Conservation (phyloP, 2,329 filamentous ascomycete genomes). For the Parastagonospora nodorum region DNA sequence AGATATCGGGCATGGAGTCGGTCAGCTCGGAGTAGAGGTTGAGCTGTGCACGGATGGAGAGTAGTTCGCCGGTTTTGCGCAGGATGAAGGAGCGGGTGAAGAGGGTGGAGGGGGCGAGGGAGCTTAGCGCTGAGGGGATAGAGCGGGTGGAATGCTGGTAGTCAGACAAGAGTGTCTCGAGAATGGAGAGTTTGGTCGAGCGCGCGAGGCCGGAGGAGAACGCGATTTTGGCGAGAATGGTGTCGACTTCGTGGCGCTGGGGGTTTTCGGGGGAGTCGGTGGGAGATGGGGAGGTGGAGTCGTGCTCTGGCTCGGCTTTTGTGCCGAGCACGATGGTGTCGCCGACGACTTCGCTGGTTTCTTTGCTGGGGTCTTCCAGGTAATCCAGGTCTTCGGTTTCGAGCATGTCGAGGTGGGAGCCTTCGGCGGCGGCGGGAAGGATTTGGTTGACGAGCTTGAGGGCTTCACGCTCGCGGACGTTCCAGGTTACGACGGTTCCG, state of each 20-base stretch:
- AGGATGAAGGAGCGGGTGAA: slow-evolving; percentile 80
- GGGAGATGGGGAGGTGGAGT: not conserved
- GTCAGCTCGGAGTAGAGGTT: slow-evolving; percentile 98
- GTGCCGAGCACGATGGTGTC: slow-evolving; percentile 91
- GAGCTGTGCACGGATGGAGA: slow-evolving; percentile 86
- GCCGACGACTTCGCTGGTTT: slow-evolving; percentile 78
- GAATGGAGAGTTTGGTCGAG: slow-evolving; percentile 89
- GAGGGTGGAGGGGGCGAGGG: slow-evolving; percentile 61
- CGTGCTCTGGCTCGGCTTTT: slow-evolving; percentile 49
- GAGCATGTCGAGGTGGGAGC: slow-evolving; percentile 70
- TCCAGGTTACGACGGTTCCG: slow-evolving; percentile 92
- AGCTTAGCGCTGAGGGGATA: slow-evolving; percentile 79
- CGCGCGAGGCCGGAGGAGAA: slow-evolving; percentile 93
- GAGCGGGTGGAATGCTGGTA: slow-evolving; percentile 87
- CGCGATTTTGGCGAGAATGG: slow-evolving; percentile 88
- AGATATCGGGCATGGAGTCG: slow-evolving; percentile 91
- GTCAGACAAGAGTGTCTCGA: slow-evolving; percentile 79
- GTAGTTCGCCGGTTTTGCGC: slow-evolving; percentile 89
- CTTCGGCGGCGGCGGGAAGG: slow-evolving; percentile 75
- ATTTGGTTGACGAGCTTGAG: slow-evolving; percentile 60
- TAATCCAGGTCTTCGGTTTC: slow-evolving; percentile 94
- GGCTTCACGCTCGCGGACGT: slow-evolving; percentile 76
- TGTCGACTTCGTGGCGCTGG: slow-evolving; percentile 55
- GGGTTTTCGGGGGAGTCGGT: slow-evolving; percentile 55
- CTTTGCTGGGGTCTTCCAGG: slow-evolving; percentile 71